Conservation (phyloP, 1,139 yeast genomes). For the Scheffersomyces titani region DNA sequence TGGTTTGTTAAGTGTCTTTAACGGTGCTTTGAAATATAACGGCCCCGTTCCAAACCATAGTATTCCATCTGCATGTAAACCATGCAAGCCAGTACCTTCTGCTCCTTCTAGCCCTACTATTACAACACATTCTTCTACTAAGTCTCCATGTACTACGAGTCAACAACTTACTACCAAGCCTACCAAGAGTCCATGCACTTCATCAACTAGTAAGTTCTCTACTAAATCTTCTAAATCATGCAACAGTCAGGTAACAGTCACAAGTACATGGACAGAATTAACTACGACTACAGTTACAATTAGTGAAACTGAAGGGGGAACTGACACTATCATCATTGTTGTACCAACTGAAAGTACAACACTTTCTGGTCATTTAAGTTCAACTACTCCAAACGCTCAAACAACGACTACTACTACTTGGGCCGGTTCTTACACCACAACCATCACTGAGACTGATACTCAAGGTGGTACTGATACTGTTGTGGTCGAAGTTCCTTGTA, state of each 20-base stretch:
- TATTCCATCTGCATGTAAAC: constrained; percentile 16
- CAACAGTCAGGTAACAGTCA: background rate
- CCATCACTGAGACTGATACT: constrained; percentile 6
- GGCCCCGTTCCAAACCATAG: constrained; percentile 18
- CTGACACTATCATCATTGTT: constrained; percentile 13
- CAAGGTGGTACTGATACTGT: constrained; percentile 10
- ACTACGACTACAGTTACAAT: background rate
- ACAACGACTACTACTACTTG: constrained; percentile 9
- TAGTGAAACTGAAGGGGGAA: constrained; percentile 3
- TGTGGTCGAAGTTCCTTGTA: constrained; percentile 4
- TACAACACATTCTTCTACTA: background rate
- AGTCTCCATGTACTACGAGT: background rate
- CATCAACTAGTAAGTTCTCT: no score
- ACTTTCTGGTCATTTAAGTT: no score
- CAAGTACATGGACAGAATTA: background rate
- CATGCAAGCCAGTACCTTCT: constrained; percentile 9
- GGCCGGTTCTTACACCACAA: constrained; percentile 11
- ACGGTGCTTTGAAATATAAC: constrained; percentile 10
- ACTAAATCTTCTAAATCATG: background rate
- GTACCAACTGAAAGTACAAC: constrained; percentile 7
- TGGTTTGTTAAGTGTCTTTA: constrained; percentile 13
- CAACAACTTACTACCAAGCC: no score
- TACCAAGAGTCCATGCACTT: background rate
- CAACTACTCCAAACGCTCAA: constrained; percentile 1
- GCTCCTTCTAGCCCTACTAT: constrained; percentile 2